phyloP scores from a whole-genome alignment of 345 rosid genomes.

The Heritiera fomes region DNA sequence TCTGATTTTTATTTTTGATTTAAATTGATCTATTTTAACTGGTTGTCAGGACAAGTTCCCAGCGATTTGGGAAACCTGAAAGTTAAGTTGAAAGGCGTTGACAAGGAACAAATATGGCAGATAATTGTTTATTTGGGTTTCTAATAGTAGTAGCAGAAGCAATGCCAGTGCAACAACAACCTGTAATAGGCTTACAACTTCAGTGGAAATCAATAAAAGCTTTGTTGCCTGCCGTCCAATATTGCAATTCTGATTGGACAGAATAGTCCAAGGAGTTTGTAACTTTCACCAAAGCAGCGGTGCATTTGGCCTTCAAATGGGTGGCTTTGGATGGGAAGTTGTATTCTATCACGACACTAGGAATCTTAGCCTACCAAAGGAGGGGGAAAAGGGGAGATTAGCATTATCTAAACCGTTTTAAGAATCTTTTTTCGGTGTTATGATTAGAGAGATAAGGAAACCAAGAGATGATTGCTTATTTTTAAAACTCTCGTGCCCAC shows the following conservation, averaged over 20 bases:
- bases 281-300: not conserved
- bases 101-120: not conserved
- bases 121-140: not conserved
- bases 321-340: not conserved
- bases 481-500: too few relatives aligned
- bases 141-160: not conserved
- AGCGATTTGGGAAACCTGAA: not conserved
- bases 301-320: not conserved
- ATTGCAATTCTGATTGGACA: not conserved
- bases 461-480: too few relatives aligned
- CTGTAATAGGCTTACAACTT: not conserved
- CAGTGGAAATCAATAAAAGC: not conserved
- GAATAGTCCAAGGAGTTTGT: not conserved
- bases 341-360: not conserved
- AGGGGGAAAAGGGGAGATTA: not conserved
- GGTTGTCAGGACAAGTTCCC: too few relatives aligned
- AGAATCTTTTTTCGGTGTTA: too few relatives aligned
- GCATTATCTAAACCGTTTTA: not conserved
- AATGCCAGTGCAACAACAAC: not conserved
- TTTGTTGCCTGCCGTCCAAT: not conserved
- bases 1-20: too few relatives aligned
- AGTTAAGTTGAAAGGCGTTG: not conserved
- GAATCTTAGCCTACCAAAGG: not conserved
- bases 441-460: too few relatives aligned
- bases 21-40: too few relatives aligned